Base-by-base conservation (phyloP, 1,284 basidiomycete species). In the Papiliotrema nemorosa region DNA sequence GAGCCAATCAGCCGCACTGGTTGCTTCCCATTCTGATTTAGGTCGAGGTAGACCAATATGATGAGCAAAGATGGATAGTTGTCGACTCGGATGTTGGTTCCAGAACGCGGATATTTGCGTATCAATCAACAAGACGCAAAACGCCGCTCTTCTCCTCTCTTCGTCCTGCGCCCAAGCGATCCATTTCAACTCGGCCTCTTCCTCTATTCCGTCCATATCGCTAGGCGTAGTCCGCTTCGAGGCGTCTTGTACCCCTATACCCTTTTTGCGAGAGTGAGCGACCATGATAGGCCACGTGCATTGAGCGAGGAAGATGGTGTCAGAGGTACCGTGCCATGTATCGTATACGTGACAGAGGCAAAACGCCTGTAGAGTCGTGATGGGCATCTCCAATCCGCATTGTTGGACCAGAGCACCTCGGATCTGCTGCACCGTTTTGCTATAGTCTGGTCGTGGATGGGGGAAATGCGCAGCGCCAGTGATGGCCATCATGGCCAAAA, bases 261-360 rank as follows among this genome's bases (percentile, higher is more conserved):
- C 69, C 47, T 69, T 67, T 49, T 67, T 69, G 35, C 69, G 53
- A 25, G 60, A 60, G 50, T 71, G 69, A 2, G 64, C 59, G 1
- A 66, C 63, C 58, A 69, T 66, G 12, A 67, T 58, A 2, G 69
- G 62, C 69, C 69, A 71, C 63, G 65, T 64, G 42, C 64, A 67
- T 49, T 71, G 69, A 20, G 69, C 67, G 22, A 64, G 55, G 35
- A 71, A 69, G 47, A 61, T 56, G 31, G 51, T 62, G 47, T 69
- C 67, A 0, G 57, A 45, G 21, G 60, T 59, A 12, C 59, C 58
- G 45, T 64, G 63, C 67, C 67, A 71, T 24, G 62, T 63, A 55
- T 71, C 69, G 52, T 68, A 55, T 10, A 69, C 56, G 47, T 71
- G 69, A 39, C 66, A 68, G 3, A 71, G 56, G 4, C 57, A 57